These are phyloP conservation scores for Coemansia sp. DNA, from an alignment of 192 early-diverging fungal species.

Conservation along the genomic window DNA sequence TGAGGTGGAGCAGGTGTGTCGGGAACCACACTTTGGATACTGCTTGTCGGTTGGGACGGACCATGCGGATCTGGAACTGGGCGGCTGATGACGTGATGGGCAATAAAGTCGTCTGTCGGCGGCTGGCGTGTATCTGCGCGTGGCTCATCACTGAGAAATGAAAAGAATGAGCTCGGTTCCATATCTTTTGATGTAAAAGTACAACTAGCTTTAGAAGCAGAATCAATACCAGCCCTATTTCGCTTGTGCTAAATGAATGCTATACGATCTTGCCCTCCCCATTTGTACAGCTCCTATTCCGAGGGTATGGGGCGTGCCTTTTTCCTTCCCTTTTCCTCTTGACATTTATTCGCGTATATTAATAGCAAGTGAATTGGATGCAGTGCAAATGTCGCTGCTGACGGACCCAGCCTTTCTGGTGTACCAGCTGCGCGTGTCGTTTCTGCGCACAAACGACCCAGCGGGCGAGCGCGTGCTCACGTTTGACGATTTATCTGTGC, in stretches of 20 bases:
- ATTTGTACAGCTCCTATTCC: neutral
- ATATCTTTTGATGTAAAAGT: neutral
- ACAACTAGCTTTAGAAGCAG: neutral
- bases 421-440: conserved; percentile 74
- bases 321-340: conserved; percentile 1
- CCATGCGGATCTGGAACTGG: neutral
- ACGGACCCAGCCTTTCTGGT: conserved; percentile 73
- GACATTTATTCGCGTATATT: neutral
- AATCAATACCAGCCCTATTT: neutral
- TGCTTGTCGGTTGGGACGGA: neutral
- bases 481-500: conserved; percentile 55
- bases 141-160: conserved; percentile 8
- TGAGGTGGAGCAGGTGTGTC: too few species aligned
- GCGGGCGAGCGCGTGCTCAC: conserved; percentile 71
- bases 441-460: conserved; percentile 71
- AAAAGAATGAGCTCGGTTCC: conserved; percentile 11
- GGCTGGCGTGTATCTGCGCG: neutral
- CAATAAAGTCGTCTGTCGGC: conserved; percentile 23
- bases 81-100: conserved; percentile 11
- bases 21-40: neutral
- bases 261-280: neutral
- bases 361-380: conserved; percentile 1
- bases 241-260: neutral
- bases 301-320: neutral
- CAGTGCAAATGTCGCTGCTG: conserved; percentile 61